Conservation (phyloP, 2,329 filamentous ascomycete species). For the Elsinoe australis region DNA sequence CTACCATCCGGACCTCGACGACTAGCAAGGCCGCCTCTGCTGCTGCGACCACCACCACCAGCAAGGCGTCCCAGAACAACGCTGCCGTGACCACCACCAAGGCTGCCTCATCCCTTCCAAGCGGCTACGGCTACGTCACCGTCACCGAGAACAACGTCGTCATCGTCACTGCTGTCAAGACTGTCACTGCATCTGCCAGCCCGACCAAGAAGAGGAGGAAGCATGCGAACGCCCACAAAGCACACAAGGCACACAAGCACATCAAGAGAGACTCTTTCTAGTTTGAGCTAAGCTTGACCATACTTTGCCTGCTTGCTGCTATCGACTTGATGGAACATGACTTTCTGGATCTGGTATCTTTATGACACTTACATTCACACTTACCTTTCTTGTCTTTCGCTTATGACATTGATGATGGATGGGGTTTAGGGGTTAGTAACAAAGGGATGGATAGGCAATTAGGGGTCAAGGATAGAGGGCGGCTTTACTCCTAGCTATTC, state of each 20-base stretch:
- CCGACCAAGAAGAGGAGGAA: constrained; percentile 7
- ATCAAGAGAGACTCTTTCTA: constrained; percentile 5
- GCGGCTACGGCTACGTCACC: constrained; percentile 5
- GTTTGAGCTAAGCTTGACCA: neutral
- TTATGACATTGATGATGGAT: constrained; percentile 14
- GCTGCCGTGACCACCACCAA: constrained; percentile 1
- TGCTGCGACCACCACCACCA: neutral
- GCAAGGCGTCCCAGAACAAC: constrained; percentile 2
- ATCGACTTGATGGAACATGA: no score
- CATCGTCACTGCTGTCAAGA: constrained; percentile 12
- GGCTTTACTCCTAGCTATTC: no score
- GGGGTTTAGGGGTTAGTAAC: constrained; percentile 3
- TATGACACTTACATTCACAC: neutral
- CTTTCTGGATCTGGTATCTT: neutral
- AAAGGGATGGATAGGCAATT: neutral
- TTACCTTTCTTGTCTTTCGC: constrained; percentile 6
- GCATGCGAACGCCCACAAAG: constrained; percentile 8
- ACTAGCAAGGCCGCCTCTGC: neutral
- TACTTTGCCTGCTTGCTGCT: neutral
- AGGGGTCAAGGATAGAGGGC: no score
- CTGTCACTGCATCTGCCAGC: constrained; percentile 7
- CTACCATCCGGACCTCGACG: neutral
- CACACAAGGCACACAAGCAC: neutral
- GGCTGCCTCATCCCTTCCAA: neutral
- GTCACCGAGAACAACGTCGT: constrained; percentile 10